Base-by-base conservation (phyloP, 192 early-diverging fungal species). In the Podila horticola region DNA sequence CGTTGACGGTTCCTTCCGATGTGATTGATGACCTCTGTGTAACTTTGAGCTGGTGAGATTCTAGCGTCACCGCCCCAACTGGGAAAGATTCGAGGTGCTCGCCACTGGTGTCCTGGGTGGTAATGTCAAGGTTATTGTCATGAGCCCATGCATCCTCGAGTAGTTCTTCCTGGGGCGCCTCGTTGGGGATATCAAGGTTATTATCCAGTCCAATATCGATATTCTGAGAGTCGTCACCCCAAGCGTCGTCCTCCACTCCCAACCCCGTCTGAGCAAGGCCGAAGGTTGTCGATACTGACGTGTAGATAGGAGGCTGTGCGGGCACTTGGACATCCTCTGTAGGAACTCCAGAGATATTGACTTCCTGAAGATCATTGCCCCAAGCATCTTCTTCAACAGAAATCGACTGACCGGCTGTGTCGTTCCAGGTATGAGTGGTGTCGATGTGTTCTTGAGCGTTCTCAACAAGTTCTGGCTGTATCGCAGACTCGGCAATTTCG, bases 401-500 rank as follows among this genome's bases (percentile, higher is more conserved):
- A 12, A 38, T 38, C 29, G 15, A n/a, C 3, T 55, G 52, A 24
- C 24, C 52, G 24, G n/a, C 24, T 19, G 52, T n/a, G 20, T 55
- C n/a, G 22, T 55, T 26, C 52, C 52, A 55, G 6, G 52, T 22
- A 26, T 55, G 52, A 26, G 24, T 20, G 52, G 52, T 7, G n/a
- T 9, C n/a, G 20, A 4, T 10, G 8, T 55, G 20, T 19, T 55
- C 52, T 11, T 55, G 0, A 11, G 22, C n/a, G 24, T 55, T 55
- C 52, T 55, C 22, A 8, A 11, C 5, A 24, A 55, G 2, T 17
- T 55, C 52, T 3, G 52, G 8, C 52, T 55, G 52, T 1, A 55
- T 55, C 17, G 26, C 59, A 61, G 30, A 33, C 59, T 29, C 33
- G 34, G 62, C 64, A 41, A 51, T 22, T 15, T 65, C 64, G 33